These are phyloP conservation scores for Beauveria brongniartii DNA, from an alignment of 2,329 filamentous ascomycete species.

Conservation along the genomic window DNA sequence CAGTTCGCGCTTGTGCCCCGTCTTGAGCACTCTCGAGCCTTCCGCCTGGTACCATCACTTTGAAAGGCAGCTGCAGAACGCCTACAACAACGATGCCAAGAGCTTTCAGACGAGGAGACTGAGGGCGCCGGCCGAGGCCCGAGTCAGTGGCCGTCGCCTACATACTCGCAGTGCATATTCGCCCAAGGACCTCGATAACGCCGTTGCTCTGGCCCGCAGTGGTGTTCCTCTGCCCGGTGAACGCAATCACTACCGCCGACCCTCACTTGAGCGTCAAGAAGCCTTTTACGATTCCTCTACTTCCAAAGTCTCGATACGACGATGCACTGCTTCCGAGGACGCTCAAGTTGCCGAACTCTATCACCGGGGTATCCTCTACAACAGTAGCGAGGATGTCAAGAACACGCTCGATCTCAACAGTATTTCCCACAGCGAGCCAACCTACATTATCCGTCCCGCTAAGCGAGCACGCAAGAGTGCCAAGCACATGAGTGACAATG, in stretches of 20 bases:
- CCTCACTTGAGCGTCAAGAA: conserved; percentile 37
- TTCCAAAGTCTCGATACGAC: conserved; percentile 20
- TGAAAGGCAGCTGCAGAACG: neutral
- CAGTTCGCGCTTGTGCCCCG: neutral
- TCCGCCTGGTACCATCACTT: neutral
- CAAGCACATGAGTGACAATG: conserved; percentile 8
- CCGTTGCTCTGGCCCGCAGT: conserved; percentile 27
- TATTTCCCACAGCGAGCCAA: conserved; percentile 30
- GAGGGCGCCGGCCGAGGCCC: neutral
- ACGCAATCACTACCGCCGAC: conserved; percentile 25
- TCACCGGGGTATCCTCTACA: conserved; percentile 36
- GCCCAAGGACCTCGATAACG: conserved; percentile 19
- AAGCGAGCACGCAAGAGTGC: conserved; percentile 24
- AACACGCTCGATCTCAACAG: conserved; percentile 29
- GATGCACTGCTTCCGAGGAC: conserved; percentile 22
- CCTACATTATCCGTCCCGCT: conserved; percentile 29
- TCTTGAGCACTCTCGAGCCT: neutral
- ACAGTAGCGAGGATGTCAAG: conserved; percentile 15
- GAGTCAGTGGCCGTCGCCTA: neutral
- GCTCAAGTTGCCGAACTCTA: conserved; percentile 34
- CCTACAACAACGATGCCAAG: neutral
- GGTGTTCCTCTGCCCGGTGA: conserved; percentile 30
- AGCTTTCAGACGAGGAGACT: neutral
- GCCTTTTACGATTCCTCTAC: conserved; percentile 37
- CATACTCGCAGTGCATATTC: neutral